These are phyloP conservation scores for Emergomyces orientalis DNA, from an alignment of 2,329 filamentous ascomycete genomes.

Conservation along the genomic window DNA sequence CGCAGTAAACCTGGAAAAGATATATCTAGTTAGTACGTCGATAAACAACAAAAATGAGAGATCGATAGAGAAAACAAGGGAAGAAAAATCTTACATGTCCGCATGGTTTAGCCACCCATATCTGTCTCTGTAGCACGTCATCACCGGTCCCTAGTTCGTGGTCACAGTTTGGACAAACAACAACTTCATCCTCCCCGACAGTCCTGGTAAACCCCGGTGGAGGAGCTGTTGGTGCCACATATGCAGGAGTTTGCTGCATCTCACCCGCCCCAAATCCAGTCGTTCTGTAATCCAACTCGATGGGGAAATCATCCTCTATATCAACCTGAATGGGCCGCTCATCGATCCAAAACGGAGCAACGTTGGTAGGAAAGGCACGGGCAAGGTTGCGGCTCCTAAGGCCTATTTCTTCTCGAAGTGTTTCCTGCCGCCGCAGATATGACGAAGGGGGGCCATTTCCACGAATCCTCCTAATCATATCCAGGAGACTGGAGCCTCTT, in stretches of 20 bases:
- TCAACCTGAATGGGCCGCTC: constrained; percentile 19
- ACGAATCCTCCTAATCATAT: constrained; percentile 13
- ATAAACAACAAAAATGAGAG: constrained; percentile 9
- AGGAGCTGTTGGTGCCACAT: constrained; percentile 57
- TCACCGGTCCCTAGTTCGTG: constrained; percentile 71
- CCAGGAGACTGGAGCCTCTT: constrained; percentile 11
- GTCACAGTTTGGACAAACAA: constrained; percentile 79
- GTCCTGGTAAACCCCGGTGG: constrained; percentile 72
- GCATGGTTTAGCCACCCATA: constrained; percentile 85
- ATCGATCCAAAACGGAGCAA: constrained; percentile 21
- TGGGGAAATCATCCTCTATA: constrained; percentile 21
- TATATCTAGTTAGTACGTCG: constrained; percentile 7
- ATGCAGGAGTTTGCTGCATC: constrained; percentile 22
- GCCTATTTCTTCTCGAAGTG: constrained; percentile 20
- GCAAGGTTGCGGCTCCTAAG: constrained; percentile 6
- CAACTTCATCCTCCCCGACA: constrained; percentile 59
- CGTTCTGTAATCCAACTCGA: constrained; percentile 32
- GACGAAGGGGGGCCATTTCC: background rate
- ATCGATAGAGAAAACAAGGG: constrained; percentile 14
- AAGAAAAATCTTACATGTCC: constrained; percentile 61
- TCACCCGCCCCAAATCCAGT: constrained; percentile 33
- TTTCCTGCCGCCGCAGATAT: constrained; percentile 7
- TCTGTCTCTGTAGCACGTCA: constrained; percentile 62
- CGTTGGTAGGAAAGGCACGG: constrained; percentile 11
- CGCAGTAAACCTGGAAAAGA: constrained; percentile 38